A percentile compares a stretch with the other conserved stretches of the same genome.
phyloP scores from a whole-genome alignment of 306 rosid genomes.

The Pyrus bretschneideri region DNA sequence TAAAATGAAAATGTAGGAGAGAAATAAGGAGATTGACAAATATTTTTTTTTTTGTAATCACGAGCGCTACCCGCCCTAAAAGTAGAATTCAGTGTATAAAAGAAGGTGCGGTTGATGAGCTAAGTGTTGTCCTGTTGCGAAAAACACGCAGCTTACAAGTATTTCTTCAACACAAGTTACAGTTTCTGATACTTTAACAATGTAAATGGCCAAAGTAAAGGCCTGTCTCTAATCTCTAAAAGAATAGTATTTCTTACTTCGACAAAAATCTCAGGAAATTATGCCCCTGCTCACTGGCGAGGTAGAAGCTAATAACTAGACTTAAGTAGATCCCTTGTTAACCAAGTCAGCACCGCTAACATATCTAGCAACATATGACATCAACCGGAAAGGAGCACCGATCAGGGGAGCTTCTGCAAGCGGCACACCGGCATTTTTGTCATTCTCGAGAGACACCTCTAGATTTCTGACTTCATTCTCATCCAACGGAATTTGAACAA shows the following conservation, averaged over 20 bases:
- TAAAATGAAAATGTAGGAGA: no score
- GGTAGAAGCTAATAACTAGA: conserved; percentile 22
- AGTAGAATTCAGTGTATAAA: neutral
- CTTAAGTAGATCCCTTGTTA: conserved; percentile 24
- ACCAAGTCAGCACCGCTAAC: conserved; percentile 93
- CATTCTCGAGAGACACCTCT: conserved; percentile 31
- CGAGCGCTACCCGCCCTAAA: neutral
- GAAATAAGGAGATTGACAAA: no score
- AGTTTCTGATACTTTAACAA: conserved; percentile 17
- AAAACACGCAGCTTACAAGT: neutral
- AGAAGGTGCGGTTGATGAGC: no score
- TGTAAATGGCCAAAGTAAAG: conserved; percentile 19
- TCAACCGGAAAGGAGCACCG: conserved; percentile 86
- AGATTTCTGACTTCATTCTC: conserved; percentile 33
- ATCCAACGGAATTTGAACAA: conserved; percentile 62
- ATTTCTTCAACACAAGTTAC: conserved; percentile 5
- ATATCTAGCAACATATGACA: conserved; percentile 76
- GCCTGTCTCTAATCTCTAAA: conserved; percentile 15
- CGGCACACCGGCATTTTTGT: conserved; percentile 35
- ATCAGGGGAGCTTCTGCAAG: conserved; percentile 78
- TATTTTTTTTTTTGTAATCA: no score
- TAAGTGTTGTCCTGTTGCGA: neutral
- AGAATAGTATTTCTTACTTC: conserved; percentile 20
- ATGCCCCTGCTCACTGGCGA: neutral
- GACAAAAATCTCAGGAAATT: neutral